phyloP scores from a whole-genome alignment of 352 stramenopile species.

The Phytophthora cactorum region DNA sequence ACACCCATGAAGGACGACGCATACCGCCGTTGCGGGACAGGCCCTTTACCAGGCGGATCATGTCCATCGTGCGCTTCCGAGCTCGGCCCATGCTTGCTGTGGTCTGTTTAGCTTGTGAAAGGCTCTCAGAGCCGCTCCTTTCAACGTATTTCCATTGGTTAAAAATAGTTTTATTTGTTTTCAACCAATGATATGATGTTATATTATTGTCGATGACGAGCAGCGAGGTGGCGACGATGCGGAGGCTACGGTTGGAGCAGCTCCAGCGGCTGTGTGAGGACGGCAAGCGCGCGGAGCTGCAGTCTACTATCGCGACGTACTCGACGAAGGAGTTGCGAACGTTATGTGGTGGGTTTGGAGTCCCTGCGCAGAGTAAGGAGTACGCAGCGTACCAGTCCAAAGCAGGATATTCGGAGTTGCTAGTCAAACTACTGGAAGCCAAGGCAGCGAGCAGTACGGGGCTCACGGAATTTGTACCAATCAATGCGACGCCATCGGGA shows the following conservation, averaged over 20 bases:
- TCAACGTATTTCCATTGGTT: constrained; percentile 5
- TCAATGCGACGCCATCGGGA: neutral
- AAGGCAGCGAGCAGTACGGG: constrained; percentile 10
- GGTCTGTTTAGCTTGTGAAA: constrained; percentile 14
- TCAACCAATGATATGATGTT: constrained; percentile 1
- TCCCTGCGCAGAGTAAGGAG: constrained; percentile 28
- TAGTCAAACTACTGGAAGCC: constrained; percentile 20
- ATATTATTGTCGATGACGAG: neutral
- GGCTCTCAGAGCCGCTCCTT: constrained; percentile 26
- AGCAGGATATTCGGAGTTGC: constrained; percentile 25
- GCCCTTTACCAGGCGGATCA: constrained; percentile 82
- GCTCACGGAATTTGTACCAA: neutral
- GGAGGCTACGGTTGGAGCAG: constrained; percentile 11
- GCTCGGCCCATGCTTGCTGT: constrained; percentile 71
- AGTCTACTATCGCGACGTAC: constrained; percentile 3
- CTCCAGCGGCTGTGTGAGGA: constrained; percentile 20
- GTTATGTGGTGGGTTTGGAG: constrained; percentile 25
- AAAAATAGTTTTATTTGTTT: neutral
- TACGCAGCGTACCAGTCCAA: constrained; percentile 34
- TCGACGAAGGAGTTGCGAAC: constrained; percentile 19
- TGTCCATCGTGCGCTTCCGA: constrained; percentile 77
- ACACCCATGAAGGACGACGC: constrained; percentile 69
- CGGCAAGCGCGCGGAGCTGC: constrained; percentile 7
- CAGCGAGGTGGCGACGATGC: neutral
- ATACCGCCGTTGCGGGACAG: constrained; percentile 84